phyloP scores from a whole-genome alignment of 2,329 filamentous ascomycete species.

The Neopestalotiopsis sp. region DNA sequence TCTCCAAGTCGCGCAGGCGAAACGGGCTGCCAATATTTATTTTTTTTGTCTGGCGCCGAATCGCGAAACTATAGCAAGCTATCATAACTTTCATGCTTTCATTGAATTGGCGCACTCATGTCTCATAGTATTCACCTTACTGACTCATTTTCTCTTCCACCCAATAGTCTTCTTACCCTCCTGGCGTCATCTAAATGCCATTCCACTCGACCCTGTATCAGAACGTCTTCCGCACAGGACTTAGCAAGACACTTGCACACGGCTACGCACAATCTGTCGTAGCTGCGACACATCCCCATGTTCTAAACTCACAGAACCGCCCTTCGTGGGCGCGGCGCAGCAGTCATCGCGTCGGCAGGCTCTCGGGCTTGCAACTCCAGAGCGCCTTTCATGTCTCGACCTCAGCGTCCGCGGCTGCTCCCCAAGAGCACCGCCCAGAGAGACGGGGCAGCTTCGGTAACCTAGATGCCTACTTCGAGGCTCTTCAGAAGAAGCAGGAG shows the following conservation, averaged over 20 bases:
- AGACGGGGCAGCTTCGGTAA: slow-evolving; percentile 62
- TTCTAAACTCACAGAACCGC: slow-evolving; percentile 74
- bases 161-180: slow-evolving; percentile 58
- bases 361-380: slow-evolving; percentile 72
- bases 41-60: not conserved
- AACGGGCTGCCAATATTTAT: not conserved
- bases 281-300: slow-evolving; percentile 84
- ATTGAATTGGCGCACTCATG: not conserved
- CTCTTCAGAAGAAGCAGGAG: slow-evolving; percentile 72
- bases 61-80: not conserved
- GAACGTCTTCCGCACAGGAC: slow-evolving; percentile 94
- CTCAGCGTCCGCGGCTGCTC: slow-evolving; percentile 54
- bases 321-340: slow-evolving; percentile 66
- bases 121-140: slow-evolving; percentile 23
- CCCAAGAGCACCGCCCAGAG: slow-evolving; percentile 63
- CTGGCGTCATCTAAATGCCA: slow-evolving; percentile 88
- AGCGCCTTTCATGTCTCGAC: slow-evolving; percentile 73
- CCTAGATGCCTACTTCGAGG: slow-evolving; percentile 90
- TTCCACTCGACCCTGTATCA: slow-evolving; percentile 73
- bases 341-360: slow-evolving; percentile 59
- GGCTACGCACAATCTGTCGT: slow-evolving; percentile 98
- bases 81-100: not conserved
- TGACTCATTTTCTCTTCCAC: slow-evolving; percentile 26
- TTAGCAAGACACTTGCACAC: slow-evolving; percentile 95
- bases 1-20: not conserved